Evolutionary conservation across 2,329 filamentous ascomycete genomes (phyloP).

Genomic region (Penicillium hesseltinei): DNA sequence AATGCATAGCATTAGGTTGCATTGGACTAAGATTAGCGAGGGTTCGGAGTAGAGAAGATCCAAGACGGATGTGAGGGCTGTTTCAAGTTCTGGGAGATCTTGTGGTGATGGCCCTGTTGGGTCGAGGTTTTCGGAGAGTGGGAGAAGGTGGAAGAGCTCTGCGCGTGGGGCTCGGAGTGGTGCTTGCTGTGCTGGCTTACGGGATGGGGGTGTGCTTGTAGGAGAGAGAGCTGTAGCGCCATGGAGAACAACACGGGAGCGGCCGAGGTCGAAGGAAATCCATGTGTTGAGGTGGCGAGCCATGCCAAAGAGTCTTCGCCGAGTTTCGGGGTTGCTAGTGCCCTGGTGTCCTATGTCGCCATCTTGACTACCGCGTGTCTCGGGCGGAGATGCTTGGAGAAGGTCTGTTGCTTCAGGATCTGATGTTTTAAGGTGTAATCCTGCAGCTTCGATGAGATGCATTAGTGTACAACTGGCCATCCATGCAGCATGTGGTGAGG

Average conservation of each 20-base stretch:
- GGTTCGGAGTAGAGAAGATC: constrained; percentile 42
- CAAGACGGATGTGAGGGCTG: constrained; percentile 45
- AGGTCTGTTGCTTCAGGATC: constrained; percentile 12
- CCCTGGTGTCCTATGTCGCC: background rate
- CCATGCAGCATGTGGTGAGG: constrained; percentile 53
- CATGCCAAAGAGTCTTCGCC: constrained; percentile 49
- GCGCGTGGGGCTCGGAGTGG: constrained; percentile 8
- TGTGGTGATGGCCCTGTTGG: constrained; percentile 45
- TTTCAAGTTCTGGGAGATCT: constrained; percentile 45
- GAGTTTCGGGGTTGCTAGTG: constrained; percentile 36
- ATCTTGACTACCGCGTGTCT: background rate
- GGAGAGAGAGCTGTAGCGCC: constrained; percentile 40
- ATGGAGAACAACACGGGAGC: constrained; percentile 52
- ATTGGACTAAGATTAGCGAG: constrained; percentile 51
- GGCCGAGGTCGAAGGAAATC: constrained; percentile 59
- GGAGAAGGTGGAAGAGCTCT: constrained; percentile 54
- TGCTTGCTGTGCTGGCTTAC: constrained; percentile 31
- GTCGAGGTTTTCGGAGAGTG: constrained; percentile 55
- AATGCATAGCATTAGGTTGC: constrained; percentile 56
- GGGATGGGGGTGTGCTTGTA: constrained; percentile 30
- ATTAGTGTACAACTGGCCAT: constrained; percentile 58
- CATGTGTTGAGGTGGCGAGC: constrained; percentile 59
- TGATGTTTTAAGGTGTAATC: constrained; percentile 32
- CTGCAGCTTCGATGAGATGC: constrained; percentile 57
- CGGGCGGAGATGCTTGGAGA: background rate